phyloP scores from a whole-genome alignment of 139 green algal genomes.

The Chlamydomonas sp. region DNA sequence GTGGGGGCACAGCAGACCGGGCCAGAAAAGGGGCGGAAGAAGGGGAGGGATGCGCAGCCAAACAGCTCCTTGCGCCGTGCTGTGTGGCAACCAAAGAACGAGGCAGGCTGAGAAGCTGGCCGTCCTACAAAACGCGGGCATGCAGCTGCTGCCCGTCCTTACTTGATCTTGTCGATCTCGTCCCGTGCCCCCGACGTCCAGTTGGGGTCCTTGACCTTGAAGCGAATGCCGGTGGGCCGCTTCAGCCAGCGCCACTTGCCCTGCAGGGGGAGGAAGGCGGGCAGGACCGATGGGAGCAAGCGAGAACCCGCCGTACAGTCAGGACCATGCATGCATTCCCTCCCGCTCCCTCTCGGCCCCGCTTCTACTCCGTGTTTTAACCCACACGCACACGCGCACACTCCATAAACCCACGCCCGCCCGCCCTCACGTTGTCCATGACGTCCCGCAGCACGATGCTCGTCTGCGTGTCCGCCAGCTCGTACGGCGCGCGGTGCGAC shows the following conservation, averaged over 20 bases:
- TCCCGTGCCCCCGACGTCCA: not conserved
- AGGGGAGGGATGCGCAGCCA: no score
- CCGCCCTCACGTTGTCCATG: slow-evolving; percentile 22
- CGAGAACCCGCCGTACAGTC: not conserved
- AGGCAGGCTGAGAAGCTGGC: no score
- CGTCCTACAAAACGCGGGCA: no score
- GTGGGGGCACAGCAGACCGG: no score
- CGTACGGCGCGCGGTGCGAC: slow-evolving; percentile 2
- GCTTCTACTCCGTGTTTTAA: not conserved
- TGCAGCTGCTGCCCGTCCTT: no score
- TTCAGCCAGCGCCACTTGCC: slow-evolving; percentile 11
- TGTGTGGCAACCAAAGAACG: no score
- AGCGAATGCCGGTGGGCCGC: not conserved
- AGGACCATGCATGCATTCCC: no score
- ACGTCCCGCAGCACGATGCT: slow-evolving; percentile 41
- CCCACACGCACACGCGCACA: not conserved
- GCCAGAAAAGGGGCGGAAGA: no score
- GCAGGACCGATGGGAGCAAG: not conserved
- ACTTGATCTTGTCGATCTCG: not conserved
- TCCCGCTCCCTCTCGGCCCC: no score
- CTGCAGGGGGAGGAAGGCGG: not conserved
- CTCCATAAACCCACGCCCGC: not conserved
- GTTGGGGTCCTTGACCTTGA: not conserved
- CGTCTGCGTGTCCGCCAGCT: slow-evolving; percentile 34
- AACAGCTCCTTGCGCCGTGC: no score